These are phyloP conservation scores for Gossypium mustelinum DNA, from an alignment of 345 rosid genomes.

Conservation along the genomic window DNA sequence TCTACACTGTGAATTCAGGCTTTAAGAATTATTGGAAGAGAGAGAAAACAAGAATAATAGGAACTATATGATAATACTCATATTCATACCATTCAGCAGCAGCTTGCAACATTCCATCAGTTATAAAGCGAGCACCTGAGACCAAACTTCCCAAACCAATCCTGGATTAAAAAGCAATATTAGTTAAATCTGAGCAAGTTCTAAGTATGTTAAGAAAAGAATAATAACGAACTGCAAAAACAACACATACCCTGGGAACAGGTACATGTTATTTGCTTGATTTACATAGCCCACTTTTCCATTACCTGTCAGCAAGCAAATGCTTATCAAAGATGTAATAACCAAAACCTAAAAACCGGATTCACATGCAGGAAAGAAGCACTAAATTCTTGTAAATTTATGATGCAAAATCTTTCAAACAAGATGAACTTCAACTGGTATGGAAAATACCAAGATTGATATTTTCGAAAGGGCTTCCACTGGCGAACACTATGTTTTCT, in stretches of 20 bases:
- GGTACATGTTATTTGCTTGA: slow-evolving; percentile 99
- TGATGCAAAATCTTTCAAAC: slow-evolving; percentile 14
- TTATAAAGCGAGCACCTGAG: slow-evolving; percentile 73
- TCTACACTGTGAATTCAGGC: not conserved
- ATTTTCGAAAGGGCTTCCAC: slow-evolving; percentile 97
- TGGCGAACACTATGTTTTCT: slow-evolving; percentile 83
- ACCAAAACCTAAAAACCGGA: slow-evolving; percentile 7
- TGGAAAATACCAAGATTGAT: slow-evolving; percentile 62
- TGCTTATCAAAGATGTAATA: slow-evolving; percentile 2
- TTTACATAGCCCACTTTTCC: slow-evolving; percentile 89
- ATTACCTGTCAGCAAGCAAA: slow-evolving; percentile 52
- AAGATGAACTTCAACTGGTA: slow-evolving; percentile 8
- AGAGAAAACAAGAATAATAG: not conserved
- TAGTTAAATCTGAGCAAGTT: not conserved
- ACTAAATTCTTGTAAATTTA: not conserved
- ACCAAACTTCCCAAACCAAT: slow-evolving; percentile 90
- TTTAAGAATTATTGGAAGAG: not conserved
- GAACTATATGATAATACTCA: not conserved
- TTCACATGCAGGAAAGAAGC: slow-evolving; percentile 1
- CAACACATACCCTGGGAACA: slow-evolving; percentile 87
- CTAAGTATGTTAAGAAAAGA: not conserved
- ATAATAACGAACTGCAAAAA: slow-evolving; percentile 13
- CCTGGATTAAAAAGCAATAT: slow-evolving; percentile 35
- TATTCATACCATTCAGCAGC: slow-evolving; percentile 82
- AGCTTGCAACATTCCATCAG: slow-evolving; percentile 87